Percentiles rank a stretch among this genome's conserved stretches.
Evolutionary conservation across 129 eudicot species (phyloP).

Genomic region (Calendula officinalis): DNA sequence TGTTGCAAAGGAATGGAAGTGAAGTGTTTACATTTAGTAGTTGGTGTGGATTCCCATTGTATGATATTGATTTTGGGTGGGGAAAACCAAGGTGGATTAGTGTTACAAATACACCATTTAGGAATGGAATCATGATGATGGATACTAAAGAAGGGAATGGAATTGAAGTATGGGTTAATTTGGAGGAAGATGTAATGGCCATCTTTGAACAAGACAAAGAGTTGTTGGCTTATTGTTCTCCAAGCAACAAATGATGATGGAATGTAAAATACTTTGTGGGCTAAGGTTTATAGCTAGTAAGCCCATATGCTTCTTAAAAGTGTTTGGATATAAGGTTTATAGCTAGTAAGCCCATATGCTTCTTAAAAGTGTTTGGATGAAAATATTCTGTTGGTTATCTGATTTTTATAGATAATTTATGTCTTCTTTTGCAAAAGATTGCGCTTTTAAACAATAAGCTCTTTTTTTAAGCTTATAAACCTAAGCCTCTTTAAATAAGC

Average conservation of each 20-base stretch:
- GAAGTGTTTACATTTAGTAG: conserved; percentile 35
- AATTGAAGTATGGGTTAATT: conserved; percentile 35
- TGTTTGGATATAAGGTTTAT: too few species aligned
- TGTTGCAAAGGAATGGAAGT: conserved; percentile 13
- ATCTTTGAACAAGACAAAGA: conserved; percentile 30
- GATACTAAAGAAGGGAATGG: conserved; percentile 35
- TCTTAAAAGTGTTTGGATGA: too few species aligned
- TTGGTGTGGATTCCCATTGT: conserved; percentile 35
- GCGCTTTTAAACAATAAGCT: too few species aligned
- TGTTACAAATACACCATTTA: conserved; percentile 19
- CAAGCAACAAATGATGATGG: conserved; percentile 10
- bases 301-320: too few species aligned
- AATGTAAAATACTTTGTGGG: not conserved
- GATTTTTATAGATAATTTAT: too few species aligned
- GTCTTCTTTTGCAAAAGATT: too few species aligned
- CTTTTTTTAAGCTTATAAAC: too few species aligned
- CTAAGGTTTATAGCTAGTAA: too few species aligned
- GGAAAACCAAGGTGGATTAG: conserved; percentile 39
- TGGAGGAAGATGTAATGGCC: conserved; percentile 30
- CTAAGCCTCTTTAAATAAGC: too few species aligned
- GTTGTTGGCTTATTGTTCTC: conserved; percentile 27
- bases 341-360: too few species aligned
- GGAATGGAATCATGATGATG: conserved; percentile 31
- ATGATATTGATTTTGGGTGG: conserved; percentile 37
- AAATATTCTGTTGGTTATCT: too few species aligned